phyloP scores from a whole-genome alignment of 2,329 filamentous ascomycete genomes.

The Polytolypa hystricis region DNA sequence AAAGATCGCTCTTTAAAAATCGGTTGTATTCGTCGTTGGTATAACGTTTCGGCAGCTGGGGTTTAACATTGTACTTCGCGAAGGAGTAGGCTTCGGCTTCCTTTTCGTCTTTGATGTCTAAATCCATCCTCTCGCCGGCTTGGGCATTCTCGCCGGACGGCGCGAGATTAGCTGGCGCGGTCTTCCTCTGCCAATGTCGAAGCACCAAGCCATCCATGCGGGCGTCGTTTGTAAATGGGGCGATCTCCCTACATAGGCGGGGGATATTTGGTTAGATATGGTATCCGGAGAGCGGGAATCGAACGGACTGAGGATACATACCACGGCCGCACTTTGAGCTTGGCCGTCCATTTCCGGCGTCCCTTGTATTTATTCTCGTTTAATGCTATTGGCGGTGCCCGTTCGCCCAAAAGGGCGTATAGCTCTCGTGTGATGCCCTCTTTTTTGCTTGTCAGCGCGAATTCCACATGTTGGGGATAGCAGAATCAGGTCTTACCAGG shows the following conservation, averaged over 20 bases:
- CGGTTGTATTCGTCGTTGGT: constrained; percentile 76
- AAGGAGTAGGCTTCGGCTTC: constrained; percentile 48
- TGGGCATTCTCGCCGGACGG: constrained; percentile 25
- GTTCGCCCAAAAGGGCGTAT: constrained; percentile 40
- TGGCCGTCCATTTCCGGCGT: constrained; percentile 37
- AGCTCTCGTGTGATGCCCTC: constrained; percentile 42
- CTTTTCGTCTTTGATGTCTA: constrained; percentile 20
- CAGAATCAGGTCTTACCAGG: constrained; percentile 42
- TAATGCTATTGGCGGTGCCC: constrained; percentile 42
- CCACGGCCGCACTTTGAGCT: constrained; percentile 34
- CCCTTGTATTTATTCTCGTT: constrained; percentile 43
- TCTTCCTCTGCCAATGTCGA: constrained; percentile 68
- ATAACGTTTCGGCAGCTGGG: constrained; percentile 63
- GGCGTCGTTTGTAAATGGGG: constrained; percentile 65
- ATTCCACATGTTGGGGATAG: constrained; percentile 6
- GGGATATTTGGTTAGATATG: no score
- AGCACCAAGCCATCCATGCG: constrained; percentile 61
- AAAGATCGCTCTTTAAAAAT: constrained; percentile 62
- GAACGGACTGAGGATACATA: constrained; percentile 17
- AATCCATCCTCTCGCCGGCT: constrained; percentile 27
- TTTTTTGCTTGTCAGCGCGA: constrained; percentile 12
- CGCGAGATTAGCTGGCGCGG: constrained; percentile 31
- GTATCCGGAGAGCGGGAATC: no score
- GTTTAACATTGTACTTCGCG: constrained; percentile 76
- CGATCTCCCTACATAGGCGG: constrained; percentile 54